Evolutionary conservation across 345 rosid species (phyloP).

Genomic region (Hevea brasiliensis): DNA sequence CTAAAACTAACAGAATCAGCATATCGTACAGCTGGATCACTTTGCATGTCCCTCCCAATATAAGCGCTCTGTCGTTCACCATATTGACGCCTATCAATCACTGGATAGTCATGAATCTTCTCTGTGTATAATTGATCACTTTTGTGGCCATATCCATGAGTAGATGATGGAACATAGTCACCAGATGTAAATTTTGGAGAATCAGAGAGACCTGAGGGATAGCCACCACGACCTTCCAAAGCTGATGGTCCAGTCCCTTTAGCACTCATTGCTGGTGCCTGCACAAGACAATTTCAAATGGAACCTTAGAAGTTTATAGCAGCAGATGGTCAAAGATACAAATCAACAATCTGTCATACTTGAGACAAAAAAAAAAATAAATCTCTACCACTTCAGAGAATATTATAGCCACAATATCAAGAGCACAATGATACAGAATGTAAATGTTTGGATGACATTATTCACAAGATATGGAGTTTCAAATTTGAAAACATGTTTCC

Average conservation of each 20-base stretch:
- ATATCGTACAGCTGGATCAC: slow-evolving; percentile 64
- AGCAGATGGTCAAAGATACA: neutral
- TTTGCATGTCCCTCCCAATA: slow-evolving; percentile 70
- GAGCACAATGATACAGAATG: neutral
- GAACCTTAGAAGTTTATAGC: neutral
- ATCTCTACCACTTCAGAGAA: neutral
- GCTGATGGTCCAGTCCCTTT: slow-evolving; percentile 54
- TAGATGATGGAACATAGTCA: slow-evolving; percentile 63
- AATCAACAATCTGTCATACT: neutral
- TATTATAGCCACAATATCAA: neutral
- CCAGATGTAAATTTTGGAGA: slow-evolving; percentile 79
- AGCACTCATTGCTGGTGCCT: slow-evolving; percentile 48
- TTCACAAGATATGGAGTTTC: neutral
- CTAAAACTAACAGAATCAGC: slow-evolving; percentile 64
- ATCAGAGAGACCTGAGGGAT: slow-evolving; percentile 57
- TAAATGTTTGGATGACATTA: neutral
- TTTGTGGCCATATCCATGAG: slow-evolving; percentile 73
- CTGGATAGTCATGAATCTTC: slow-evolving; percentile 67
- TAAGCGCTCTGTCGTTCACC: slow-evolving; percentile 67
- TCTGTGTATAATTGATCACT: slow-evolving; percentile 68
- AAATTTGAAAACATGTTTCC: neutral
- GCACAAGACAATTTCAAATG: slow-evolving; percentile 7
- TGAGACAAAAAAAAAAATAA: neutral
- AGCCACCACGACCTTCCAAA: slow-evolving; percentile 69
- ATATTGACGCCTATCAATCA: slow-evolving; percentile 71